These are phyloP conservation scores for Symbiodinium pilosum DNA, from an alignment of 73 alveolate species.

Conservation along the genomic window DNA sequence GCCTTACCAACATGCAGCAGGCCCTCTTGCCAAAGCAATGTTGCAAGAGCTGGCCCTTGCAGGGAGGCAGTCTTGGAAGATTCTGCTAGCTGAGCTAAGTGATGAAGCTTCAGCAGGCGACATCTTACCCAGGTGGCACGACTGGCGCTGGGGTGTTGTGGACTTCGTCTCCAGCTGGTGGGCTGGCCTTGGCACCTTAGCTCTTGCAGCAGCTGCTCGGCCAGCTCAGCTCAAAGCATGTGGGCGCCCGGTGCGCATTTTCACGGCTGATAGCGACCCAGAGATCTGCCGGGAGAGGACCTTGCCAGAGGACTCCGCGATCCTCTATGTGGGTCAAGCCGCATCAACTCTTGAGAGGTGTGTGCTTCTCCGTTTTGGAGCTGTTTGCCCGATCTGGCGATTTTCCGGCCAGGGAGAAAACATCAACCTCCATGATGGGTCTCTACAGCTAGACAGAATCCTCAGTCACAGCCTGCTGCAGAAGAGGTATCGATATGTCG, in stretches of 20 bases:
- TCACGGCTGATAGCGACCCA: not conserved
- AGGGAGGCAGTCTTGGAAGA: constrained; percentile 16
- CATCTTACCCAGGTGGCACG: constrained; percentile 44
- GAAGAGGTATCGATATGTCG: constrained; percentile 73
- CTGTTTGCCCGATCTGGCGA: constrained; percentile 52
- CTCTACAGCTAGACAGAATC: constrained; percentile 2
- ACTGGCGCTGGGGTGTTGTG: constrained; percentile 57
- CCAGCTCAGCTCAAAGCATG: constrained; percentile 24
- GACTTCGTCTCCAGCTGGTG: constrained; percentile 23
- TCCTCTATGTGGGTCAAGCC: constrained; percentile 50
- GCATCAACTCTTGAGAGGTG: constrained; percentile 55
- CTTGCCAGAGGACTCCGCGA: constrained; percentile 26
- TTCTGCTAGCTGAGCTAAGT: constrained; percentile 12
- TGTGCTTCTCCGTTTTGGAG: constrained; percentile 69
- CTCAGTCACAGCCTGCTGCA: constrained; percentile 41
- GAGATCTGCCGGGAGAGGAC: not conserved
- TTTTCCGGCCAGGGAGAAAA: not conserved
- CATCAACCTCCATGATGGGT: not conserved
- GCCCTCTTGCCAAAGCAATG: constrained; percentile 41
- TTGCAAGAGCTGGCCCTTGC: not conserved
- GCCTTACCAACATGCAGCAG: constrained; percentile 48
- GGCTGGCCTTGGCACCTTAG: constrained; percentile 57
- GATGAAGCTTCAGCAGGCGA: constrained; percentile 60
- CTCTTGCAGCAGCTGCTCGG: constrained; percentile 61
- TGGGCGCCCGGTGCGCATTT: constrained; percentile 25